Percentiles rank a stretch among this genome's conserved stretches.
These are phyloP conservation scores for Coemansia sp. DNA, from an alignment of 192 early-diverging fungal species.

Conservation along the genomic window DNA sequence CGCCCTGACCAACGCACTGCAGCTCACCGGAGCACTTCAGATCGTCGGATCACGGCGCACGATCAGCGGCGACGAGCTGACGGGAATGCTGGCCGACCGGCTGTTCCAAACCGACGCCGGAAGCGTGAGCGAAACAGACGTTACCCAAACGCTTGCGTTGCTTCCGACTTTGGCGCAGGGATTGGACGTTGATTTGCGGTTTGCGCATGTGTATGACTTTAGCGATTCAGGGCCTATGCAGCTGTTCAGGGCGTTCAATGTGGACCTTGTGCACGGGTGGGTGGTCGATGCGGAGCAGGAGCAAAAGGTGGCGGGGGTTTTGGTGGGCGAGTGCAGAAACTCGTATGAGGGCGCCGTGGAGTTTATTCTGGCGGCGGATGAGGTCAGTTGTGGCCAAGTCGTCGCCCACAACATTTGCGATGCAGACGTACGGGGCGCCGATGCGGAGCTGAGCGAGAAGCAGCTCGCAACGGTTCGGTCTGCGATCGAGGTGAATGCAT, in stretches of 20 bases:
- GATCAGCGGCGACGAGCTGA: constrained; percentile 66
- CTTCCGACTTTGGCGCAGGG: constrained; percentile 39
- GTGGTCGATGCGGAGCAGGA: constrained; percentile 65
- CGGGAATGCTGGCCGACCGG: constrained; percentile 73
- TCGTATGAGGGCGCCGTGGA: constrained; percentile 83
- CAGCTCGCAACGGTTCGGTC: background rate
- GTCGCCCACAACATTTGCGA: background rate
- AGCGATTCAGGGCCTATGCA: constrained; percentile 55
- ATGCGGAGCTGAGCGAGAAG: constrained; percentile 3
- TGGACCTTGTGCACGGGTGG: constrained; percentile 90
- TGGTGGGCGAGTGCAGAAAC: constrained; percentile 54
- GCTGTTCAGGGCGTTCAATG: constrained; percentile 76
- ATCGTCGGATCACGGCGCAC: constrained; percentile 55
- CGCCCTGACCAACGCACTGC: constrained; percentile 78
- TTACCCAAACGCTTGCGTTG: constrained; percentile 16
- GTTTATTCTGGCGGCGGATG: constrained; percentile 66
- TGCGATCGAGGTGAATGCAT: constrained; percentile 58
- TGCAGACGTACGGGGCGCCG: background rate
- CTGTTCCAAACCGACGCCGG: constrained; percentile 23
- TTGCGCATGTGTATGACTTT: constrained; percentile 73
- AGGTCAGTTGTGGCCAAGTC: constrained; percentile 20
- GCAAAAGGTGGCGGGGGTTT: constrained; percentile 52
- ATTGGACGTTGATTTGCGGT: constrained; percentile 84
- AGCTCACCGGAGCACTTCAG: constrained; percentile 66
- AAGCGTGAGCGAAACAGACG: constrained; percentile 2